These are phyloP conservation scores for Candolleomyces aberdarensis DNA, from an alignment of 768 basidiomycete species.

Conservation along the genomic window DNA sequence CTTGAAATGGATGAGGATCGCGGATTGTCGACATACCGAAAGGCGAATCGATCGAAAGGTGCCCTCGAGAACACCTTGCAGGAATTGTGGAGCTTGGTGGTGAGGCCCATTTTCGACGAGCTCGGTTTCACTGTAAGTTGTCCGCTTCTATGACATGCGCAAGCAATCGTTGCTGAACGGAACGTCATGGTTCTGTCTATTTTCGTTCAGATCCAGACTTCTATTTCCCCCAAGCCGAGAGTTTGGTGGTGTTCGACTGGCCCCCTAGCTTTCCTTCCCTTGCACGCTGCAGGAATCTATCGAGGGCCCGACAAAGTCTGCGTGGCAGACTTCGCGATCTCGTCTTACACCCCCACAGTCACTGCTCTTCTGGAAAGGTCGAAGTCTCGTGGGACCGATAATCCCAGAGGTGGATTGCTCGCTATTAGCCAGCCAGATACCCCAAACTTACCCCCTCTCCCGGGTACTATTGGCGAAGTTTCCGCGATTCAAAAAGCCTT, in stretches of 20 bases:
- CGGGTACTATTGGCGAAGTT: too few species aligned
- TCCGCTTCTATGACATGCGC: background rate
- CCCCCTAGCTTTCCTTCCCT: background rate
- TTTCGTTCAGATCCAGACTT: background rate
- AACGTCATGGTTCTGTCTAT: too few species aligned
- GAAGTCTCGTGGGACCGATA: too few species aligned
- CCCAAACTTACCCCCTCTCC: too few species aligned
- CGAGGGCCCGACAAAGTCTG: background rate
- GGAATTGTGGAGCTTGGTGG: background rate
- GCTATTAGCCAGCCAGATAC: too few species aligned
- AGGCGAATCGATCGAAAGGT: background rate
- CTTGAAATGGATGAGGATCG: background rate
- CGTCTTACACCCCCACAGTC: slow-evolving; percentile 17
- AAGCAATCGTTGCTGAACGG: background rate
- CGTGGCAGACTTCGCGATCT: slow-evolving; percentile 14
- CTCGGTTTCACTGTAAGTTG: background rate
- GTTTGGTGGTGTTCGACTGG: background rate
- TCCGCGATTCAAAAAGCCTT: too few species aligned
- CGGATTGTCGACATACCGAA: background rate
- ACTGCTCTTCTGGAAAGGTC: slow-evolving; percentile 5
- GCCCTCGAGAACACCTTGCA: background rate
- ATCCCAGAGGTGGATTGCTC: too few species aligned
- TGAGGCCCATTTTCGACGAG: background rate
- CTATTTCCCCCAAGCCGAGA: background rate
- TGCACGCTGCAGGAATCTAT: background rate